Evolutionary conservation across 1,284 basidiomycete genomes (phyloP).

Genomic region (Sanguinoderma infundibulare): DNA sequence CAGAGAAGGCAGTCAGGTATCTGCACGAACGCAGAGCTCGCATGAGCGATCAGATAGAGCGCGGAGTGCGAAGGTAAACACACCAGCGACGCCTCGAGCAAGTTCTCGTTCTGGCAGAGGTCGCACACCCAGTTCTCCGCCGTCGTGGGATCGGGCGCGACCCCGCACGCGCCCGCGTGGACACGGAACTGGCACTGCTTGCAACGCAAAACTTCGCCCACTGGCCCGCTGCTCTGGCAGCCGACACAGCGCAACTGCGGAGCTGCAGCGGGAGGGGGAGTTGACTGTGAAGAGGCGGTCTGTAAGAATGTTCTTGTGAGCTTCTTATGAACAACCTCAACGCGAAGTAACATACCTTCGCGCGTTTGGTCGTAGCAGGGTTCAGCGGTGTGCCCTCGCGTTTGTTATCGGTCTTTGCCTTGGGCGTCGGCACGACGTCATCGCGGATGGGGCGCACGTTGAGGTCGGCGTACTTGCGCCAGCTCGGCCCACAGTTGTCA

Average conservation of each 20-base stretch:
- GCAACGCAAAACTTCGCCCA: slow-evolving; percentile 80
- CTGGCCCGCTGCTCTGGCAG: slow-evolving; percentile 76
- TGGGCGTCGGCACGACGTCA: slow-evolving; percentile 48
- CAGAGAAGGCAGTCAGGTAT: slow-evolving; percentile 78
- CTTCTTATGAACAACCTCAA: background rate
- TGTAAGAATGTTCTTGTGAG: slow-evolving; percentile 31
- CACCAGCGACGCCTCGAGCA: slow-evolving; percentile 78
- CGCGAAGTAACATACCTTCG: slow-evolving; percentile 56
- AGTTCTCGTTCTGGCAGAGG: slow-evolving; percentile 81
- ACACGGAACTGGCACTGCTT: slow-evolving; percentile 76
- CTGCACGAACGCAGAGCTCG: slow-evolving; percentile 40
- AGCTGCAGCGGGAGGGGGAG: slow-evolving; percentile 56
- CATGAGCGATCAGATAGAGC: background rate
- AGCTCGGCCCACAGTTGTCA: slow-evolving; percentile 80
- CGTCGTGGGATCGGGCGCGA: slow-evolving; percentile 60
- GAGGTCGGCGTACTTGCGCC: slow-evolving; percentile 89
- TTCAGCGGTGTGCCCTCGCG: slow-evolving; percentile 78
- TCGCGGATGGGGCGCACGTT: slow-evolving; percentile 75
- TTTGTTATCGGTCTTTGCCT: slow-evolving; percentile 63
- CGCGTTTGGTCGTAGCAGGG: slow-evolving; percentile 63
- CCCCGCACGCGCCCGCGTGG: slow-evolving; percentile 75
- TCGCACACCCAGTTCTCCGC: slow-evolving; percentile 85
- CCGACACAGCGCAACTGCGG: slow-evolving; percentile 75
- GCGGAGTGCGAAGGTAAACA: slow-evolving; percentile 23
- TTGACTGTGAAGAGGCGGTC: slow-evolving; percentile 57